Evolutionary conservation across 2,329 filamentous ascomycete genomes (phyloP), one percentile per base, ranked within the genome.

Genomic region (Calycina marina): DNA sequence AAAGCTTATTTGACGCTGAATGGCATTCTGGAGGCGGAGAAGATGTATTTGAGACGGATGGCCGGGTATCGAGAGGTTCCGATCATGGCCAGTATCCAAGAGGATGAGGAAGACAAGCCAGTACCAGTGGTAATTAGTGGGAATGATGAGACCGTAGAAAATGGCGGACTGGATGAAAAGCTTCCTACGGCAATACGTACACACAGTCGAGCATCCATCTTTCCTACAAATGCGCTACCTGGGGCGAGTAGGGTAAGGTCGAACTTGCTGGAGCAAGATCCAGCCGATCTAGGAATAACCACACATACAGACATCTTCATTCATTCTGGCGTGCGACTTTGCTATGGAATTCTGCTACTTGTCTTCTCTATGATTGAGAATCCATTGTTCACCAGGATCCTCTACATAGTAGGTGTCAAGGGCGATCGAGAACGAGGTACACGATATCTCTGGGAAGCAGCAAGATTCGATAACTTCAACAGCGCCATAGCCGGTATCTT

Each of bases 331-430:
- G 72, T 77, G 4, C 90, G 81, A 50, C 77, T 94, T 55, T 93
- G 85, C 55, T 94, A 86, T 47, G 90, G 90, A 3, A 68, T 92
- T 18, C 60, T 96, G 1, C 67, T 92, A 10, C 65, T 96, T 1
- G 65, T 96, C 33, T 75, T 96, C n/a, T 92, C 84, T 9, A 79
- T 96, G 60, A 75, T 96, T 1, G 50, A 52, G 12, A 92, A 90
- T 0, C 90, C 90, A 0, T 73, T 86, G 0, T 93, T 96, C 54
- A 78, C 72, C n/a, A 79, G 74, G 35, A 68, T 98, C 1, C 65
- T 96, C 4, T 82, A 77, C 37, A 77, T 96, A 25, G 79, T 94
- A 17, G 90, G 90, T 1, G 96, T 96, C 58, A 76, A 72, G 39
- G 90, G 90, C 18, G 86, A 96, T 52, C 77, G 86, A 26, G 73